Base-by-base conservation (phyloP, 192 early-diverging fungal species). In the Ambispora gerdemannii region DNA sequence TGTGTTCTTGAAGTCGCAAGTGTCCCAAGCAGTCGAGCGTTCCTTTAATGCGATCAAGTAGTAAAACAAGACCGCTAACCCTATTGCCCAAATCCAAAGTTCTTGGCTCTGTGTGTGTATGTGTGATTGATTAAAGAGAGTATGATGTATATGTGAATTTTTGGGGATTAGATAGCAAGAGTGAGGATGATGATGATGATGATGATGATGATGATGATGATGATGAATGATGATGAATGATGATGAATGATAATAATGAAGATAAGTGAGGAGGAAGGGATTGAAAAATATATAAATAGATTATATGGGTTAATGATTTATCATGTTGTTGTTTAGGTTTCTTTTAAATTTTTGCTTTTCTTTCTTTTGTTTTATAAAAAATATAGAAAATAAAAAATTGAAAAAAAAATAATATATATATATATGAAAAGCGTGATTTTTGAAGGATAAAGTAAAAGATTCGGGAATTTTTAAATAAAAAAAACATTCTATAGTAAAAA, bases 31-130 rank as follows among this genome's bases (percentile, higher is more conserved):
- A 38, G 35, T 30, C 10, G 7, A 13, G 11, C n/a, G n/a, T 32
- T 61, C 36, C 15, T 59, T 61, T 19, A 70, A 51, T 36, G 52
- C 22, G 15, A 70, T 47, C 25, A 70, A 60, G 28, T 60, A 70
- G 38, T 50, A 61, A 13, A 70, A 50, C 32, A 70, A n/a, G 22
- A 70, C 60, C 35, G 68, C 68, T 10, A 60, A 50, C 20, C 22
- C n/a, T 32, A 70, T 70, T 33, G 38, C 68, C 68, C 56, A 70
- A 34, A 70, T 61, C 55, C 55, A 50, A 58, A 70, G 35, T 60
- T 32, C 24, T 33, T 30, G 55, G 20, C 28, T n/a, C n/a, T 60
- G 35, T 31, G 25, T 53, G 30, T 51, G 51, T 20, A 50, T 65
- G 25, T 15, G 34, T 50, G 43, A 43, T 24, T 63, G 28, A 19